A percentile compares a stretch with the other conserved stretches of the same genome.
Evolutionary conservation across 805 yeast species (phyloP).

Genomic region (Candida caryicola): DNA sequence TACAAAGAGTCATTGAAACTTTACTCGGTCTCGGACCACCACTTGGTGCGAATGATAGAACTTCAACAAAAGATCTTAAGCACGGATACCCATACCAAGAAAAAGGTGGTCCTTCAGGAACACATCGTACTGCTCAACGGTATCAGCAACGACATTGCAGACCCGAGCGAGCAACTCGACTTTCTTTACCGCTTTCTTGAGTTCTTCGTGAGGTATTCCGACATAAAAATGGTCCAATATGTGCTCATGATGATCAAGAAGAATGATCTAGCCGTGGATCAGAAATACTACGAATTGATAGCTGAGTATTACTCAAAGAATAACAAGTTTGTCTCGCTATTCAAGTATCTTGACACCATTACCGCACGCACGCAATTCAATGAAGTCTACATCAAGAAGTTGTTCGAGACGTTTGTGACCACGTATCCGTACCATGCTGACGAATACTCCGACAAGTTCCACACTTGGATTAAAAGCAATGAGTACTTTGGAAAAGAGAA

Average conservation of each 20-base stretch:
- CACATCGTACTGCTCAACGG: constrained; percentile 22
- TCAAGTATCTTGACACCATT: constrained; percentile 21
- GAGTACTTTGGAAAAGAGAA: constrained; percentile 6
- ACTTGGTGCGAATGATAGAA: constrained; percentile 21
- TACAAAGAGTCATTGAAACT: constrained; percentile 20
- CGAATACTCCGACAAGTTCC: constrained; percentile 18
- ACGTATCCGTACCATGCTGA: constrained; percentile 33
- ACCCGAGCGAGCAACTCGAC: constrained; percentile 18
- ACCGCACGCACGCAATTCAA: constrained; percentile 19
- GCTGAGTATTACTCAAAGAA: constrained; percentile 23
- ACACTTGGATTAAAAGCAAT: constrained; percentile 17
- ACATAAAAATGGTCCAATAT: constrained; percentile 25
- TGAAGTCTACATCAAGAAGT: constrained; percentile 19
- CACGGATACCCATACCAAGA: constrained; percentile 22
- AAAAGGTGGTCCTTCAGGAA: constrained; percentile 23
- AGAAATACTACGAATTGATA: constrained; percentile 21
- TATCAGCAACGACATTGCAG: constrained; percentile 13
- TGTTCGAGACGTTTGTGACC: constrained; percentile 31
- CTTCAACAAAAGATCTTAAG: constrained; percentile 24
- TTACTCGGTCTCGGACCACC: constrained; percentile 19
- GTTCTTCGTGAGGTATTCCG: constrained; percentile 29
- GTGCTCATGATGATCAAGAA: constrained; percentile 27
- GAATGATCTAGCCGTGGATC: constrained; percentile 12
- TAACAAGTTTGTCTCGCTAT: constrained; percentile 27
- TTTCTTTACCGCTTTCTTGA: constrained; percentile 27